These are phyloP conservation scores for Clonostachys byssicola DNA, from an alignment of 2,329 filamentous ascomycete species.

Conservation along the genomic window DNA sequence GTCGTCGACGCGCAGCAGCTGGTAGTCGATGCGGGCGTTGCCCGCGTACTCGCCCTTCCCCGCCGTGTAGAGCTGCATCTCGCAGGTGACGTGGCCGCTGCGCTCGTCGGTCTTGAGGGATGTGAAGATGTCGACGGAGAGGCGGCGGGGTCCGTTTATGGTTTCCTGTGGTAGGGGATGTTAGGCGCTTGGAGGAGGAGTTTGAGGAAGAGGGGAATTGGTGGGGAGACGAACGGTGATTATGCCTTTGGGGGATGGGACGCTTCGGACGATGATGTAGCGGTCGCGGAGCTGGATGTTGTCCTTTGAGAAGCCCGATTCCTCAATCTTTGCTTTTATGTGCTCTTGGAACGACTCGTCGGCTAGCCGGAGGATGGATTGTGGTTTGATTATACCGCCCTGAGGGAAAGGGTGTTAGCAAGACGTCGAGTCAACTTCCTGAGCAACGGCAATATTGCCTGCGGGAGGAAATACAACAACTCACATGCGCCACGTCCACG, in stretches of 20 bases:
- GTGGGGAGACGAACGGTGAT: neutral
- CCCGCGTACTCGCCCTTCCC: constrained; percentile 14
- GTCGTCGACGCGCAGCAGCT: constrained; percentile 1
- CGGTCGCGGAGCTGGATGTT: neutral
- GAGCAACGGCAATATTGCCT: too few relatives aligned
- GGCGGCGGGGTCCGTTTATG: constrained; percentile 10
- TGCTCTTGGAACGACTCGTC: neutral
- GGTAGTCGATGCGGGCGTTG: constrained; percentile 3
- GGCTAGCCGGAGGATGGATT: neutral
- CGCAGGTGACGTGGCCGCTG: constrained; percentile 1
- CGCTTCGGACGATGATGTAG: neutral
- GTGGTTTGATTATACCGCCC: neutral
- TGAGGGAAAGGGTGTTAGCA: neutral
- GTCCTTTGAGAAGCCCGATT: neutral
- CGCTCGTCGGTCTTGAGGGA: neutral
- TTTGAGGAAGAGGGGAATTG: neutral
- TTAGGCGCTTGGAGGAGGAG: constrained; percentile 1
- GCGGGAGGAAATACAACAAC: too few relatives aligned
- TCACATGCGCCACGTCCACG: neutral
- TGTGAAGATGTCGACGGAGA: constrained; percentile 16
- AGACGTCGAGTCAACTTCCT: too few relatives aligned
- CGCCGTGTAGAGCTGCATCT: constrained; percentile 12
- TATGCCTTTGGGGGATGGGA: neutral
- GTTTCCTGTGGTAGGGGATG: constrained; percentile 10
- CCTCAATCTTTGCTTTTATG: neutral